A percentile compares a stretch with the other conserved stretches of the same genome.
Conservation (phyloP, 345 rosid genomes). For the Cardiospermum halicacabum region DNA sequence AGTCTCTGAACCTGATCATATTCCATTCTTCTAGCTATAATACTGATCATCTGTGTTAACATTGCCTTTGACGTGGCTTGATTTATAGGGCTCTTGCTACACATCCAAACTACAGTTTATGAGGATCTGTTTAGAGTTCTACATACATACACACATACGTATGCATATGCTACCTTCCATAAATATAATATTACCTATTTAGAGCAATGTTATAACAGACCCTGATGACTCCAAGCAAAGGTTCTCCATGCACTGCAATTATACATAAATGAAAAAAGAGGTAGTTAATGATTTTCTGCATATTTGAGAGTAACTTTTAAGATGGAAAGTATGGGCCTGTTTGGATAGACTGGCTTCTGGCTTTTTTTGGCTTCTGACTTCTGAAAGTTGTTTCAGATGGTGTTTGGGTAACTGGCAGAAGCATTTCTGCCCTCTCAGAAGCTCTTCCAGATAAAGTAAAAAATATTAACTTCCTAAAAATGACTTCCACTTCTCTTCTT, state of each 20-base stretch:
- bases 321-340: no score
- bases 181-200: slow-evolving; percentile 54
- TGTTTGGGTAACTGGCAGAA: no score
- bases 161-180: not conserved
- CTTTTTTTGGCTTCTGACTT: no score
- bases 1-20: slow-evolving; percentile 49
- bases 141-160: no score
- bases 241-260: slow-evolving; percentile 87
- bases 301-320: not conserved
- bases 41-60: slow-evolving; percentile 98
- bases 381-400: no score
- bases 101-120: slow-evolving; percentile 33
- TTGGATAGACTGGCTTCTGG: no score
- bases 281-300: no score
- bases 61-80: slow-evolving; percentile 99
- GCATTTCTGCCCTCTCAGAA: no score
- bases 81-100: slow-evolving; percentile 96
- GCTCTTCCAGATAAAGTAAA: no score
- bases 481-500: no score
- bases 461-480: no score
- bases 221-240: slow-evolving; percentile 94
- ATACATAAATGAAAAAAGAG: slow-evolving; percentile 3
- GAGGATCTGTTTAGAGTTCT: slow-evolving; percentile 19
- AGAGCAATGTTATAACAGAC: slow-evolving; percentile 96
- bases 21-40: slow-evolving; percentile 94